Conservation (phyloP, 305 asterid species). For the Andrographis paniculata region DNA sequence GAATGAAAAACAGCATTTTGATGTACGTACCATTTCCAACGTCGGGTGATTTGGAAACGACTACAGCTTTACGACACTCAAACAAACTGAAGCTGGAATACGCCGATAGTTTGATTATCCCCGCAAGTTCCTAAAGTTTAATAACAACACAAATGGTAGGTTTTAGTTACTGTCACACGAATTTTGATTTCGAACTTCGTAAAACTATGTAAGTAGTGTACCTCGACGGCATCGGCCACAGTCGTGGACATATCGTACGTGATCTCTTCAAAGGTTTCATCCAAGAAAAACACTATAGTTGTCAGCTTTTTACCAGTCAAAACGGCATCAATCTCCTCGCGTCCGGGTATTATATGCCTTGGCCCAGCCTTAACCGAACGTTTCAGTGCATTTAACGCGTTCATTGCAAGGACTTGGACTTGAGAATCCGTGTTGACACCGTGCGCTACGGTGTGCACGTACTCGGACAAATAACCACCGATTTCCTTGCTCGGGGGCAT, state of each 20-base stretch:
- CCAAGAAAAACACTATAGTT: constrained; percentile 90
- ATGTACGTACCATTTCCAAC: constrained; percentile 70
- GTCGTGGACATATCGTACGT: constrained; percentile 95
- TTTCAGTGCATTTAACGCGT: constrained; percentile 77
- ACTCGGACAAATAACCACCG: constrained; percentile 84
- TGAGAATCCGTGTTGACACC: constrained; percentile 60
- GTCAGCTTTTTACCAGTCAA: constrained; percentile 89
- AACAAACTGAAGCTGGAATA: constrained; percentile 88
- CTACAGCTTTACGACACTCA: constrained; percentile 84
- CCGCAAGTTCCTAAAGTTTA: constrained; percentile 80
- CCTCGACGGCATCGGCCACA: constrained; percentile 94
- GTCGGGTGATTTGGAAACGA: constrained; percentile 86
- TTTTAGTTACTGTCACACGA: constrained; percentile 9
- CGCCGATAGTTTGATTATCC: constrained; percentile 79
- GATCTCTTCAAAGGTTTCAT: constrained; percentile 96
- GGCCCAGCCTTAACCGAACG: constrained; percentile 93
- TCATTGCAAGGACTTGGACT: constrained; percentile 73
- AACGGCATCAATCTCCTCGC: constrained; percentile 91
- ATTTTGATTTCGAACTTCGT: no score
- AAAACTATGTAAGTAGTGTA: constrained; percentile 25
- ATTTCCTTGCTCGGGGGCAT: constrained; percentile 98
- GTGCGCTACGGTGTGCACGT: constrained; percentile 67
- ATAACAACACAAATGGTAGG: constrained; percentile 9
- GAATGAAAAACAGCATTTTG: constrained; percentile 2
- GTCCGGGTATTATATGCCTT: constrained; percentile 77